Base-by-base conservation (phyloP, 306 rosid species). In the Clitoria ternatea region DNA sequence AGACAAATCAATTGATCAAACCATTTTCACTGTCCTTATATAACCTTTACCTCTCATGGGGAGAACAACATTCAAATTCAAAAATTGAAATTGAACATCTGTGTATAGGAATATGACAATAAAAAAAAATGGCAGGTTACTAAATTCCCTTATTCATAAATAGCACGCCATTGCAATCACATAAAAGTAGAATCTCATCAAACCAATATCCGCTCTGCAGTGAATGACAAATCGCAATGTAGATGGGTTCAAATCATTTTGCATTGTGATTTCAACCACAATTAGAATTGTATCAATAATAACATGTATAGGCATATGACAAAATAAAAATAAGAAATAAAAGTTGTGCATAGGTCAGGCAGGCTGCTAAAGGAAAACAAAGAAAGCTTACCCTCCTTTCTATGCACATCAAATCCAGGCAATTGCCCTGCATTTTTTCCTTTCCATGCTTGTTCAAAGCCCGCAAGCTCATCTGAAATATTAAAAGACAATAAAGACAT, bases 401-500 rank as follows among this genome's bases (percentile, higher is more conserved):
- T 69, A 36, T 72, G 73, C 42, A 50, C 53, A 62, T 65, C 70
- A 56, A 30, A 76, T 72, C 79, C 81, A 0, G 87, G 81, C 2
- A 81, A 42, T 7, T 55, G 55, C 29, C 77, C 83, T 53, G 61
- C 68, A 60, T 65, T 76, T 40, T 86, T 90, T 66, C 74, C 82
- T 54, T 81, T 80, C 98, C 98, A 94, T 10, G 88, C 74, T 65
- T 76, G 86, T 77, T 90, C 98, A 49, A 94, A 94, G 42, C 87
- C 81, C 59, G 79, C 63, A 69, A 94, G 91, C 69, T 90, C 97
- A 43, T 84, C 98, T 90, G 84, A 30, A 39, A 20, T 19, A 50
- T 62, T 4, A 48, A 37, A 72, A 61, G 45, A 9, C n/a, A 24
- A 33, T 3, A 37, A 24, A 8, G 44, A 5, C 13, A 42, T 64